Conservation (phyloP, 1,284 basidiomycete species). For the Boletus smithii region DNA sequence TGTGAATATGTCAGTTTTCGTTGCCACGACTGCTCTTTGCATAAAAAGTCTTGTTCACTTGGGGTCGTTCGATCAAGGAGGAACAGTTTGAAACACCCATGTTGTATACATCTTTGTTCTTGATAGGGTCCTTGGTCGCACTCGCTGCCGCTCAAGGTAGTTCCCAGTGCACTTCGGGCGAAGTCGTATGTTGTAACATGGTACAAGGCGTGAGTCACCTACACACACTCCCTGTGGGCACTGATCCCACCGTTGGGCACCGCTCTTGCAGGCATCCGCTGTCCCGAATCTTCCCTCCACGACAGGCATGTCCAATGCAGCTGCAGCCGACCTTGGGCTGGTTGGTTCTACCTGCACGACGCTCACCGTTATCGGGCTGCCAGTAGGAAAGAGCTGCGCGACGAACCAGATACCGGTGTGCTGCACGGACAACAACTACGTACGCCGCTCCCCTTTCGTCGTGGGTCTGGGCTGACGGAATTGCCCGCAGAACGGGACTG, state of each 20-base stretch:
- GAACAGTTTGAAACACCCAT: conserved; percentile 5
- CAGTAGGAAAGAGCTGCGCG: conserved; percentile 10
- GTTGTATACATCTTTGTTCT: conserved; percentile 5
- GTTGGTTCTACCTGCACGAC: conserved; percentile 13
- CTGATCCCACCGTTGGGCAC: neutral
- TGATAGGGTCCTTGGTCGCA: conserved; percentile 3
- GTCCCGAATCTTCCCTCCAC: conserved; percentile 2
- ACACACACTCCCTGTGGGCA: neutral
- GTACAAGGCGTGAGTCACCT: conserved; percentile 12
- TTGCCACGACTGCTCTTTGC: conserved; percentile 3
- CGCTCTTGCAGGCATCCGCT: conserved; percentile 4
- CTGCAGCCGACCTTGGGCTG: conserved; percentile 12
- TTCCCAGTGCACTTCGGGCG: conserved; percentile 8
- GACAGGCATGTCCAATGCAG: conserved; percentile 8
- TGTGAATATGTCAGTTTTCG: neutral
- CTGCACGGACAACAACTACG: conserved; percentile 17
- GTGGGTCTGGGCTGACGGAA: neutral
- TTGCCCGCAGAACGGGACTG: conserved; percentile 6
- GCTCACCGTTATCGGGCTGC: conserved; percentile 16
- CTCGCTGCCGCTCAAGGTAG: conserved; percentile 7
- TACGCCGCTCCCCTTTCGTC: neutral
- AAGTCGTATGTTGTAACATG: conserved; percentile 12
- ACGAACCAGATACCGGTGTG: conserved; percentile 17
- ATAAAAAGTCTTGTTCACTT: conserved; percentile 3
- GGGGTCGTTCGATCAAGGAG: neutral